phyloP scores from a whole-genome alignment of 2,329 filamentous ascomycete species.

The Metarhizium album region DNA sequence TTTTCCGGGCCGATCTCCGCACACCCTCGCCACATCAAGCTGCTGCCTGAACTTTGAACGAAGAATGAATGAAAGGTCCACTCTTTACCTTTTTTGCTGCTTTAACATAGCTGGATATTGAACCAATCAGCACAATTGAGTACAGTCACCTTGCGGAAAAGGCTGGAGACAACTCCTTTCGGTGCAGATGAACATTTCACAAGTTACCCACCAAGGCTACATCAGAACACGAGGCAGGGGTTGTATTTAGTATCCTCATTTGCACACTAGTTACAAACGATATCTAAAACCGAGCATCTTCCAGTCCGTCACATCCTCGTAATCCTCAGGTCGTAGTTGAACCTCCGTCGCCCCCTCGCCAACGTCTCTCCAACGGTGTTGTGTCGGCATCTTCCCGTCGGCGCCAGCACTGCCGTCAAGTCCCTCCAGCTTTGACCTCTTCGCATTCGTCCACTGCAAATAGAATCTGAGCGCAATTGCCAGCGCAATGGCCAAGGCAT shows the following conservation, averaged over 20 bases:
- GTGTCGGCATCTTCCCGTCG: slow-evolving; percentile 23
- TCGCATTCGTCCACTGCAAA: slow-evolving; percentile 33
- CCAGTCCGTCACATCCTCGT: slow-evolving; percentile 51
- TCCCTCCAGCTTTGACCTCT: slow-evolving; percentile 31
- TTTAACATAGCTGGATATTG: no score
- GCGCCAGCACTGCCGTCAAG: slow-evolving; percentile 25
- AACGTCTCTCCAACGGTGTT: slow-evolving; percentile 13
- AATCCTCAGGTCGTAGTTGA: slow-evolving; percentile 32
- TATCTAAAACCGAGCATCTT: slow-evolving; percentile 49
- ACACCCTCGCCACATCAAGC: background rate
- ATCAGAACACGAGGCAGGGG: no score
- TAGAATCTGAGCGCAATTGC: slow-evolving; percentile 35
- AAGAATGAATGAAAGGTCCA: background rate
- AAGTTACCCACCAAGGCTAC: no score
- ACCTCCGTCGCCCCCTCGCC: slow-evolving; percentile 23
- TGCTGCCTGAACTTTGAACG: background rate
- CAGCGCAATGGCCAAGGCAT: slow-evolving; percentile 36
- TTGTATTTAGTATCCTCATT: no score
- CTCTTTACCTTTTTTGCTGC: no score
- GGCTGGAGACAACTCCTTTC: no score
- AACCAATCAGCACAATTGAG: no score
- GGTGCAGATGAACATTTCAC: no score
- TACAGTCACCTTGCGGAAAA: no score
- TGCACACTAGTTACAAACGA: slow-evolving; percentile 25
- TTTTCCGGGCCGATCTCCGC: background rate